Evolutionary conservation across 78 protist genomes (phyloP), one percentile per base, ranked within the genome.

Genomic region (Speleostelium caveatum): DNA sequence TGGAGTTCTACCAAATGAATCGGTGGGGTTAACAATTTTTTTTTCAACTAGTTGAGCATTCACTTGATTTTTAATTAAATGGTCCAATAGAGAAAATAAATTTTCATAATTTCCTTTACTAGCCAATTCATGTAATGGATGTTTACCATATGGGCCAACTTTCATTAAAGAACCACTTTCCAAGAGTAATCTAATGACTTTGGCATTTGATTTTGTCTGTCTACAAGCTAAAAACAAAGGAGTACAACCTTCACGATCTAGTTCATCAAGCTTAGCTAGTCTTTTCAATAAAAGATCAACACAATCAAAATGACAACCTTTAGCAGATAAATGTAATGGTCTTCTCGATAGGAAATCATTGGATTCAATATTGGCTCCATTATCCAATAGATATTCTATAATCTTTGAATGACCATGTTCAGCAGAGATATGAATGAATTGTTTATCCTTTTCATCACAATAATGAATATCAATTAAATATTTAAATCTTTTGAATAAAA

Each of bases 1-100:
- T 28, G 94, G 86, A n/a, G 88, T 89, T 17, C 91, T 53, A 60
- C 91, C 79, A n/a, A 83, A 83, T 7, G 49, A 42, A 49, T 83
- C 91, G 0, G 49, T 24, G 12, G 35, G 49, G 59, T 83, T 69
- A 32, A 42, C 69, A 0, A 22, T 16, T 1, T 17, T 28, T 28
- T 55, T 35, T 33, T 38, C 55, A 19, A 72, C 26, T 30, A 45
- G 53, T 45, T 45, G 53, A 45, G n/a, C 6, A 5, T 10, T 28
- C 7, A 35, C 5, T 4, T 73, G 51, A 3, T 56, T 4, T 42
- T 14, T 1, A 1, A 10, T 36, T 6, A 45, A 45, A 45, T 45
- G 53, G 53, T 72, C 39, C 16, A 83, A 49, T 0, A 83, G 28
- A 14, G 24, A 19, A 12, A 14, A 12, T 2, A 69, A 24, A 19